These are phyloP conservation scores for Plasmodium blacklocki DNA, from an alignment of 169 alveolate genomes.

Conservation along the genomic window DNA sequence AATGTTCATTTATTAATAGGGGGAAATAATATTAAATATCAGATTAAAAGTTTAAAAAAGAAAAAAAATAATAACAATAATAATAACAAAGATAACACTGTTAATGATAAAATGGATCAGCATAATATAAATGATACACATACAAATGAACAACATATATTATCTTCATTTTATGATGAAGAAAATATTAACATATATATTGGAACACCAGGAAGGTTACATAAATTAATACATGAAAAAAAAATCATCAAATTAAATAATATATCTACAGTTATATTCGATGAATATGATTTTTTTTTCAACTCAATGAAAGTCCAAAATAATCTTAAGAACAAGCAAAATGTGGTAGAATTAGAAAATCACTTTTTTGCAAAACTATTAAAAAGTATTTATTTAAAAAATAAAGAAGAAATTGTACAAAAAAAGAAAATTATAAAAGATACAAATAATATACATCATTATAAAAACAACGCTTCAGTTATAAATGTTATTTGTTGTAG, in stretches of 20 bases:
- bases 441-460: not conserved
- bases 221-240: constrained; percentile 32
- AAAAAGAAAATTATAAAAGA: not conserved
- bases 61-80: not conserved
- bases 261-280: constrained; percentile 25
- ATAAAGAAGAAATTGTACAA: constrained; percentile 4
- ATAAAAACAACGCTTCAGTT: not conserved
- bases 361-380: constrained; percentile 29
- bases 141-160: no score
- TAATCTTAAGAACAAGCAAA: not conserved
- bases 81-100: not conserved
- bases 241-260: constrained; percentile 28
- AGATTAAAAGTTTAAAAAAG: constrained; percentile 34
- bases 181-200: constrained; percentile 37
- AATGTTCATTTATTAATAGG: constrained; percentile 48
- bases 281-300: constrained; percentile 63
- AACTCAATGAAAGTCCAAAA: not conserved
- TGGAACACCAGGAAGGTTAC: constrained; percentile 60
- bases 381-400: constrained; percentile 31
- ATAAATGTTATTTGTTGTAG: constrained; percentile 68
- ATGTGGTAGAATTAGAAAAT: constrained; percentile 33
- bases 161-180: not conserved
- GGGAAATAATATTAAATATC: constrained; percentile 64
- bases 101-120: not conserved
- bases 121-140: no score